Base-by-base conservation (phyloP, 2,329 filamentous ascomycete genomes). In the Dactylonectria estremocensis region DNA sequence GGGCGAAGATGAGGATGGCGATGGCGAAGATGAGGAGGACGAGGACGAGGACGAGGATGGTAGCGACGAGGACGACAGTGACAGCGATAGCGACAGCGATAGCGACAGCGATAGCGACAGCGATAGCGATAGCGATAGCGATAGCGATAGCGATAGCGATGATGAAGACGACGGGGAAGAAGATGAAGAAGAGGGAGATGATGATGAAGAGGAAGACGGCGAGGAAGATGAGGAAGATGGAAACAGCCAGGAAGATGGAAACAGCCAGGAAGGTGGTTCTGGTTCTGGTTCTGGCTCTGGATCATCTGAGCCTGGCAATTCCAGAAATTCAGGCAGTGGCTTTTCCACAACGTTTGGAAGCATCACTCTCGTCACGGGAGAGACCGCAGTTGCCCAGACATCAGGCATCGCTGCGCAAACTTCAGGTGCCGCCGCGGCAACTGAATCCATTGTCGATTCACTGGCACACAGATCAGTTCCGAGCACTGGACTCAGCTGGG, bases 251-350 rank as follows among this genome's bases (percentile, higher is more conserved):
- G 18, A 24, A 24, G 43, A 24, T 22, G 22, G 24, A 61, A 55
- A 62, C 33, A 28, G n/a, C 22, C 37, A 56, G 28, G 40, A 37
- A 28, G 24, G 24, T 7, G 24, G 7, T 28, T 28, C 24, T 28
- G 24, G 24, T 5, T 28, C 24, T 48, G 64, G 61, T 64, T 72
- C 71, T 72, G 49, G 72, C 64, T 48, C 22, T 66, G 54, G 62
- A 68, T 54, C 40, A 57, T 48, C 14, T 20, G 24, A 45, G n/a
- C 18, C 59, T 66, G 50, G 67, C 68, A 61, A 56, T 37, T 28
- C 54, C 33, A 22, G 14, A 31, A 69, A 40, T 28, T 33, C 37
- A 18, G 43, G 37, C 16, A 37, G 11, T 14, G 20, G 24, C 40
- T 16, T 22, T 10, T 28, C 55, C 33, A 58, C 55, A 14, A 46